Base-by-base conservation (phyloP, 176 grass and related monocot species). In the Triticum monococcum region DNA sequence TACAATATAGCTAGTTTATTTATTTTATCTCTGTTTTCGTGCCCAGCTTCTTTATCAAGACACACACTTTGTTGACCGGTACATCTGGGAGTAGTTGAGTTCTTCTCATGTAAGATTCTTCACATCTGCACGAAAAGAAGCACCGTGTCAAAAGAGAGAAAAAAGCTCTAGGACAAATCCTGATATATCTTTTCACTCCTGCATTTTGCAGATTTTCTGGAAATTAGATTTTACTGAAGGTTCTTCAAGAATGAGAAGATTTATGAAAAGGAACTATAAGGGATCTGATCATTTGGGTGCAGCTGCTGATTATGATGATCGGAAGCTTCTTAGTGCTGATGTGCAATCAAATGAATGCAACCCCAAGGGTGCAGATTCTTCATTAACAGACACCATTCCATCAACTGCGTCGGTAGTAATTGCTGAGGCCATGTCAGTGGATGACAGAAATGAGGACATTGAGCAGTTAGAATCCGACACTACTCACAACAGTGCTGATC, bases 161-260 rank as follows among this genome's bases (percentile, higher is more conserved):
- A 23, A 79, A 81, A 12, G 38, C 31, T 14, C 17, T 72, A 56
- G 35, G 16, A 78, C 87, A 64, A 77, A 6, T 79, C 52, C 71
- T 71, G 36, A 75, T 68, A 45, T 76, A 61, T 12, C 18, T 87
- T 78, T 83, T 75, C 23, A 64, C 81, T 82, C 16, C 30, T 83
- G 7, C 67, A 24, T 76, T 79, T 23, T 83, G 17, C 88, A 98
- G 97, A 48, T 91, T 82, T 94, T 94, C 77, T 98, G 90, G 97
- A 98, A 98, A 87, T 88, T 98, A 88, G 93, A 98, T 81, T 89
- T 93, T 79, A 94, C 91, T 64, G 97, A 98, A 91, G 85, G 97
- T 91, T 96, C 94, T 82, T 98, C 94, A 64, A 90, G 97, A 78
- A 98, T 98, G 94, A 98, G 97, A 94, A 92, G 92, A 88, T 98